These are phyloP conservation scores for Phialocephala subalpina DNA, from an alignment of 2,329 filamentous ascomycete species.

Conservation along the genomic window DNA sequence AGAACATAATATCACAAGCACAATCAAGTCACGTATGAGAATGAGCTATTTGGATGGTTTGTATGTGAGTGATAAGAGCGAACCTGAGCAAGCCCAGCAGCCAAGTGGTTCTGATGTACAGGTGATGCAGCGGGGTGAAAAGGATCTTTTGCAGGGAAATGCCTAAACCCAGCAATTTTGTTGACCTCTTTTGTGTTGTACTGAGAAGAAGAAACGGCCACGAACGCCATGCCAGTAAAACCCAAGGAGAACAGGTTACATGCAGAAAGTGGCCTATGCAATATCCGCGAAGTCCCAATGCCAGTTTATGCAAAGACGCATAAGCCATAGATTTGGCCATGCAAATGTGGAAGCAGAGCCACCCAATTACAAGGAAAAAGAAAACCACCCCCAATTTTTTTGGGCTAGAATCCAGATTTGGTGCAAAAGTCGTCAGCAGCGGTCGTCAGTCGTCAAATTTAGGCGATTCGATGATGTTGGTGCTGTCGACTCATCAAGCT, in stretches of 20 bases:
- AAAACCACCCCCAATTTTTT: conserved; percentile 7
- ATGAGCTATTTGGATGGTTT: background rate
- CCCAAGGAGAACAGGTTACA: conserved; percentile 32
- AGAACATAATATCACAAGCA: conserved; percentile 6
- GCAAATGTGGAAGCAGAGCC: conserved; percentile 21
- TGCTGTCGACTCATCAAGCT: background rate
- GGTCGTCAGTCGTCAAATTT: background rate
- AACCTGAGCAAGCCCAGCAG: conserved; percentile 6
- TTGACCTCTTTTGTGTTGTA: conserved; percentile 23
- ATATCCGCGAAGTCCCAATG: conserved; percentile 29
- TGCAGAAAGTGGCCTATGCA: conserved; percentile 32
- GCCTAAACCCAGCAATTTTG: conserved; percentile 34
- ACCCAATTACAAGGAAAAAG: conserved; percentile 35
- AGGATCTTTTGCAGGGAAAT: conserved; percentile 22
- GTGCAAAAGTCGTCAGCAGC: background rate
- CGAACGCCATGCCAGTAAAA: conserved; percentile 36
- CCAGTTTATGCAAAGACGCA: conserved; percentile 34
- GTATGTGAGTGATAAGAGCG: background rate
- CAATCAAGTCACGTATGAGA: background rate
- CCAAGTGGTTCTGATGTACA: conserved; percentile 18
- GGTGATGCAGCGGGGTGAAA: conserved; percentile 9
- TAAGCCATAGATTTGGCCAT: conserved; percentile 24
- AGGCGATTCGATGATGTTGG: background rate
- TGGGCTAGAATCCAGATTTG: background rate
- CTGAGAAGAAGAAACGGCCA: conserved; percentile 24